These are phyloP conservation scores for Boletus reticuloceps DNA, from an alignment of 768 basidiomycete genomes.

Conservation along the genomic window DNA sequence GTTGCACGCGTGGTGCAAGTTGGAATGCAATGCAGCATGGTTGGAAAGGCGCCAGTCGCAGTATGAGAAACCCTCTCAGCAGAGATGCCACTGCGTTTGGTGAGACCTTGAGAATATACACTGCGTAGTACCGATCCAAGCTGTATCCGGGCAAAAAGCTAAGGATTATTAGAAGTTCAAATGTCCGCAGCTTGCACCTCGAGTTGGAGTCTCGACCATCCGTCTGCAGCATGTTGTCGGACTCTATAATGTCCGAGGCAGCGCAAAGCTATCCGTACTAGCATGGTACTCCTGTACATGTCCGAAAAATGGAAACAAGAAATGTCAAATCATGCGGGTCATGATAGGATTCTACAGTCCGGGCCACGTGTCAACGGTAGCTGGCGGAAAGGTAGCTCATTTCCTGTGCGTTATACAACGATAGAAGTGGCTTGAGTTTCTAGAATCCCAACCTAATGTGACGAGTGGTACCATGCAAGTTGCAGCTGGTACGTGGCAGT, in stretches of 20 bases:
- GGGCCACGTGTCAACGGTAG: neutral
- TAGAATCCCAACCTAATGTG: too few species aligned
- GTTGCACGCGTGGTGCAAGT: neutral
- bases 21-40: conserved; percentile 2
- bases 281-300: neutral
- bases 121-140: neutral
- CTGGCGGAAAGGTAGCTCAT: neutral
- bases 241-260: neutral
- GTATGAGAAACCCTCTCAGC: neutral
- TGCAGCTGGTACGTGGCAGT: too few species aligned
- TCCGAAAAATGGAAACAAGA: conserved; percentile 9
- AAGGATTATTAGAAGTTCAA: too few species aligned
- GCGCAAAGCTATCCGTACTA: neutral
- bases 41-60: neutral
- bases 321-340: neutral
- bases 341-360: conserved; percentile 1
- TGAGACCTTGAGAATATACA: neutral
- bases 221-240: too few species aligned
- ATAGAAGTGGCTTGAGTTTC: too few species aligned
- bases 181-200: too few species aligned
- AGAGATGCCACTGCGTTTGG: neutral
- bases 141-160: too few species aligned
- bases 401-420: neutral
- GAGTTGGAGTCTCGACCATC: too few species aligned
- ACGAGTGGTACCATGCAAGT: too few species aligned